Evolutionary conservation across 75 land plant genomes (phyloP), one percentile per base, ranked within the genome.

Genomic region (Picea glauca): DNA sequence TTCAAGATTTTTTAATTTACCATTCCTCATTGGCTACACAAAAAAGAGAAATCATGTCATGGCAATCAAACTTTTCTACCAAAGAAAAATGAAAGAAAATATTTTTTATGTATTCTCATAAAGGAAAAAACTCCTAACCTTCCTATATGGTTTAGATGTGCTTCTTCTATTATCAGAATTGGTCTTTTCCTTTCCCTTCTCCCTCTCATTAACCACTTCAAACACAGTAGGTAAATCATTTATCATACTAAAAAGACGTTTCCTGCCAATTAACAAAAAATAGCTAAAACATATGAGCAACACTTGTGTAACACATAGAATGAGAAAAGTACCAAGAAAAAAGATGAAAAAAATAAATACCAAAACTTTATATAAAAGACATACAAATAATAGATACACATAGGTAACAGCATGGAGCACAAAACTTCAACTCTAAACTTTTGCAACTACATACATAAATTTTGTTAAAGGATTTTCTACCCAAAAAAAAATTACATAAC

Each of bases 181-280:
- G 14, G 88, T 81, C 80, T 88, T 92, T 54, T 93, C 97, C 78
- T 89, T 94, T 21, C 78, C 76, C 76, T 84, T 91, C 82, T 87
- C 87, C 84, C 87, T 90, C 33, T 90, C 93, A 30, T 91, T 78
- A 40, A 94, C 93, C 54, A 92, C 89, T 58, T 93, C 98, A 83
- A 89, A 92, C 30, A 94, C 93, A 56, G 93, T 94, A 43, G 95
- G 95, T n/a, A 87, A 88, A 83, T 94, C 98, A 88, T 94, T 94
- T 60, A 94, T 93, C 93, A 94, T 80, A 65, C 84, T 86, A 73
- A 94, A 94, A 73, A 94, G 86, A 18, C 91, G 93, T 78, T 91
- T 94, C 90, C 98, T 93, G 90, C 58, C 75, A 50, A 18, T 54
- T 32, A 23, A 30, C 26, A 60, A 18, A 18, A 32, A 65, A 66